Evolutionary conservation across 1,284 basidiomycete genomes (phyloP), one percentile per base, ranked within the genome.

Genomic region (Austroboletus rostrupii): DNA sequence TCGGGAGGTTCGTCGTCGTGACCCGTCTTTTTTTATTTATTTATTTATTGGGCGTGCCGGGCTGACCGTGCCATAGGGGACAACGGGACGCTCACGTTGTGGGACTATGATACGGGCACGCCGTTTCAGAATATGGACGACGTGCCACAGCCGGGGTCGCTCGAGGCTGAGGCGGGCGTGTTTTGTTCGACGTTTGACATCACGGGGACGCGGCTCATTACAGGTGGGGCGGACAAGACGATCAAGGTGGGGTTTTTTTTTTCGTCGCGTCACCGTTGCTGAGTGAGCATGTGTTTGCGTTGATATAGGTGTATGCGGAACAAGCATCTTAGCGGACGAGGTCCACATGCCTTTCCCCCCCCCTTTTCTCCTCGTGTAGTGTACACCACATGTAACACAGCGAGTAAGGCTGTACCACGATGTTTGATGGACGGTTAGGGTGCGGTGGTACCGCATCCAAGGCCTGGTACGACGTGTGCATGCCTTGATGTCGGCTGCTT

Each of bases 181-280:
- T 95, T 98, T 76, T 97, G 92, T 67, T 97, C 94, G 16, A 91
- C 93, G 5, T 99, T 98, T 71, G 96, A 98, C 70, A 78, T 86
- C 67, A 98, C 96, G 1, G 97, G 96, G 3, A 96, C 94, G 31
- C 77, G 97, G 42, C 71, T 99, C 53, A 96, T 98, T 58, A 98
- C 94, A 1, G 97, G 96, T 43, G 90, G 95, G 20, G 96, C 96
- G 9, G 96, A 99, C 74, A 99, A 99, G 79, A 98, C 94, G 10
- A 95, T 97, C 75, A 97, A 97, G 79, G 90, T 88, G 29, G 14
- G 70, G 44, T 20, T 14, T 20, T 20, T 7, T 17, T 21, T 41
- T 6, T 36, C 19, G 35, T 16, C 32, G 32, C 32, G 3, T 7
- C 6, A 33, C 13, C 13, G 32, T 33, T 33, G 13, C 32, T 33